These are phyloP conservation scores for Xylaria sp. DNA, from an alignment of 2,329 filamentous ascomycete genomes.

Conservation along the genomic window DNA sequence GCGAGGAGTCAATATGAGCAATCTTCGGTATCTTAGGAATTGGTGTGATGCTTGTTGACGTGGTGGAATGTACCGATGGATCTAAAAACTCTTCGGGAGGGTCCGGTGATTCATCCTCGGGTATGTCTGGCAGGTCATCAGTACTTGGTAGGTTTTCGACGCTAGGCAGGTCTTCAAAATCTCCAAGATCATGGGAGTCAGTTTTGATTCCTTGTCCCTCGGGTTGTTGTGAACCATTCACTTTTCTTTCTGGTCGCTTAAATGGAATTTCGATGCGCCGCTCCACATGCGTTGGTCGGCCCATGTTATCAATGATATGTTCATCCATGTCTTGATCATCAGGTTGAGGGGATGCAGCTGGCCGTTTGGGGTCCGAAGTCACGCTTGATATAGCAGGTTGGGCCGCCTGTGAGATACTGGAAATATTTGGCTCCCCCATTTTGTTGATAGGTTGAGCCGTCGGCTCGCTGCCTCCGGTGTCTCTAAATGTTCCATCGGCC, in stretches of 20 bases:
- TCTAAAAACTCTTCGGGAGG: constrained; percentile 50
- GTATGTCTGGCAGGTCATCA: constrained; percentile 39
- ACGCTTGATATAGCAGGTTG: constrained; percentile 29
- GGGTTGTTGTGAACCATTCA: constrained; percentile 29
- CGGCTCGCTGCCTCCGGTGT: constrained; percentile 14
- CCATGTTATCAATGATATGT: constrained; percentile 47
- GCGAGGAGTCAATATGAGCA: constrained; percentile 51
- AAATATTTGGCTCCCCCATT: constrained; percentile 39
- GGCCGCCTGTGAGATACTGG: constrained; percentile 38
- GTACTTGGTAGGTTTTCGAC: constrained; percentile 40
- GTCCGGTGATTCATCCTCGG: constrained; percentile 44
- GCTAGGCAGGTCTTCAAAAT: constrained; percentile 42
- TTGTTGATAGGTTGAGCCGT: constrained; percentile 28
- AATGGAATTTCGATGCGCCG: constrained; percentile 49
- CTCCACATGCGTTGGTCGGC: constrained; percentile 46
- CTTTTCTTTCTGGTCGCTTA: constrained; percentile 39
- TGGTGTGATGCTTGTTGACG: constrained; percentile 54
- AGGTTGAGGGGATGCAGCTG: neutral
- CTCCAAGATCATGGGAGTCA: constrained; percentile 36
- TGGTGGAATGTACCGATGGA: constrained; percentile 48
- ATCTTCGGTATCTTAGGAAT: constrained; percentile 57
- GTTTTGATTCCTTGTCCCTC: constrained; percentile 31
- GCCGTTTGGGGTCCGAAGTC: neutral
- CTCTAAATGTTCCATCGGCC: constrained; percentile 34
- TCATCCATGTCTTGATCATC: constrained; percentile 18